Evolutionary conservation across 495 filamentous ascomycete genomes (phyloP), one percentile per base, ranked within the genome.

Genomic region (Penicillium bovifimosum): DNA sequence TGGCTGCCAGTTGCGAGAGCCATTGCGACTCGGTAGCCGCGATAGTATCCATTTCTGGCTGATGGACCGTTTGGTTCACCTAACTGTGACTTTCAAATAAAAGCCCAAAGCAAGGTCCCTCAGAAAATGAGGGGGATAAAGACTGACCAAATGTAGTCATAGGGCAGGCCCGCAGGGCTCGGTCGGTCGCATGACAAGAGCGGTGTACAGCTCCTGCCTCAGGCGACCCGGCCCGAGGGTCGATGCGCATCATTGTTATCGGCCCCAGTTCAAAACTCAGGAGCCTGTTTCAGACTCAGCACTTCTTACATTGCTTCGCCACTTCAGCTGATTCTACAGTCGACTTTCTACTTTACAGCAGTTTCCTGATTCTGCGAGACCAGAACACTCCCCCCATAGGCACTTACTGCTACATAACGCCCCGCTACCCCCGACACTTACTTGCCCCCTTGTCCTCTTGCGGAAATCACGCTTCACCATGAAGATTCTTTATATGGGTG

Each of bases 401-500:
- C 18, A 36, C 28, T 16, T 41, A 24, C 16, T 35, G 8, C 24
- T 1, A 38, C 33, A 6, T 7, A 13, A 32, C 32, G 32, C 34
- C 48, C 41, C 44, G 28, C 20, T 27, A 20, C 38, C 13, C 39
- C 29, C 42, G 17, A 34, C 42, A 44, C 31, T 32, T 46, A 45
- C 41, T 46, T 46, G 50, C 33, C 42, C 20, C 50, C 47, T 40
- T 41, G 20, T 48, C 32, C 36, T 43, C 28, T 41, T 56, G 45
- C 33, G n/a, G 45, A 50, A 14, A 50, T 46, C 39, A 33, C 59
- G 43, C 61, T 55, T 67, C 74, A 83, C 52, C 69, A 96, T 96
- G 92, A 96, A 95, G 82, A 76, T 97, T 62, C 81, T 87, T 74
- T 96, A 95, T 74, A 88, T 95, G 61, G 91, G 90, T 52, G 91